These are phyloP conservation scores for Diplodia seriata DNA, from an alignment of 2,329 filamentous ascomycete species.

Conservation along the genomic window DNA sequence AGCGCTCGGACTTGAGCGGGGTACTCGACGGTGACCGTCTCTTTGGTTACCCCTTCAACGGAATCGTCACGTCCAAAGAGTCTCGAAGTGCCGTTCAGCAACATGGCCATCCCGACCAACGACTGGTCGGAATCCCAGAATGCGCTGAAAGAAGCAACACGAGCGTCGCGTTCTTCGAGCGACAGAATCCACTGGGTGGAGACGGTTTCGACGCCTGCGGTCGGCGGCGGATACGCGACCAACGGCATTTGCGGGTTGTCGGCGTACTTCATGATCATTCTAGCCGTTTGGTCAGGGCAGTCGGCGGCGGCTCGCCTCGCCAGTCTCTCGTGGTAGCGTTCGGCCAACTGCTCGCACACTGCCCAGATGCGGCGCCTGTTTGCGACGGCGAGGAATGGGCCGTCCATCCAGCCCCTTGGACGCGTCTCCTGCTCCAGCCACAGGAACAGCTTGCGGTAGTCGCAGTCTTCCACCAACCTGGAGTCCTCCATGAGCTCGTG, in stretches of 20 bases:
- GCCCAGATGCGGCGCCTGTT: constrained; percentile 38
- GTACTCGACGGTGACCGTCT: neutral
- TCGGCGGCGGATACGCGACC: neutral
- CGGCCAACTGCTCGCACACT: neutral
- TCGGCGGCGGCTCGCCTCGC: no score
- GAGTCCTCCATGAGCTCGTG: neutral
- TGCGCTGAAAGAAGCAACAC: neutral
- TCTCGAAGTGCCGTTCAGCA: neutral
- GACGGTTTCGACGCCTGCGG: neutral
- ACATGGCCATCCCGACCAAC: neutral
- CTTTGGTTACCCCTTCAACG: neutral
- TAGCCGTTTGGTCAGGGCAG: neutral
- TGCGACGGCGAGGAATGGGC: constrained; percentile 41
- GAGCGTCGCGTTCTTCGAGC: neutral
- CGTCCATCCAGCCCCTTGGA: constrained; percentile 36
- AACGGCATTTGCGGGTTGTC: neutral
- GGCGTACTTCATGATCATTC: neutral
- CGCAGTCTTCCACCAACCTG: neutral
- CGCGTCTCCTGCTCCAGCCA: constrained; percentile 38
- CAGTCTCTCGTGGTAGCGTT: neutral
- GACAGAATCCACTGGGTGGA: neutral
- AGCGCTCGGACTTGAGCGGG: neutral
- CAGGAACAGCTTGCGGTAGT: constrained; percentile 37
- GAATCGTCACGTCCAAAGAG: neutral
- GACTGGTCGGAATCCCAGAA: neutral